Base-by-base conservation (phyloP, 192 early-diverging fungal species). In the Pilaira anomala region DNA sequence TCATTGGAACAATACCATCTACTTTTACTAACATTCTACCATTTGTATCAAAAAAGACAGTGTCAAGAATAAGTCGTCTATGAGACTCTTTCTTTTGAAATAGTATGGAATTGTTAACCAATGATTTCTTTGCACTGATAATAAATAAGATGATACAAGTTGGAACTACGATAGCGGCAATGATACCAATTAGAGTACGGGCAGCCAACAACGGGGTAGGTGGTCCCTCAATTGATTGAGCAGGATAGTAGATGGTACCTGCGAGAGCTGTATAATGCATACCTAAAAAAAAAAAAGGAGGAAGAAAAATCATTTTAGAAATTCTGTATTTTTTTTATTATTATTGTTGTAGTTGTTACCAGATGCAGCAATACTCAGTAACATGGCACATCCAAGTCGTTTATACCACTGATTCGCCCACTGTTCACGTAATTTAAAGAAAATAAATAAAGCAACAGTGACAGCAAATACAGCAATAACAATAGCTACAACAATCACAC, bases 391-490 rank as follows among this genome's bases (percentile, higher is more conserved):
- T 13, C 73, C 78, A 28, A 78, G 25, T 48, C 78, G 60, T 66
- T 78, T 82, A 57, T 75, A 76, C 69, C 73, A 71, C 41, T 71
- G 67, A 29, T 68, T 76, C 24, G 62, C 60, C 80, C 80, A 82
- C 42, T 71, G 42, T 21, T 77, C 72, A 26, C 79, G 68, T 46
- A 82, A 51, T 52, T 67, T 67, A 61, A 80, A 82, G 52, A 82
- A 82, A 25, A 82, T 74, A 40, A 55, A 65, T 9, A 82, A 58
- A 30, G 78, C 70, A 12, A 66, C 55, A 12, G 74, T 78, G 3
- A 74, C 60, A 7, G 78, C 76, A 3, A 33, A 19, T 12, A 63
- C 46, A 7, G 73, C 78, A 29, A 82, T 78, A 2, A 70, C 28
- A 12, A 66, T 30, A 18, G 79, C 65, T 3, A 66, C 73, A 26